phyloP scores from a whole-genome alignment of 176 grass and related monocot species.

The Hordeum marinum region DNA sequence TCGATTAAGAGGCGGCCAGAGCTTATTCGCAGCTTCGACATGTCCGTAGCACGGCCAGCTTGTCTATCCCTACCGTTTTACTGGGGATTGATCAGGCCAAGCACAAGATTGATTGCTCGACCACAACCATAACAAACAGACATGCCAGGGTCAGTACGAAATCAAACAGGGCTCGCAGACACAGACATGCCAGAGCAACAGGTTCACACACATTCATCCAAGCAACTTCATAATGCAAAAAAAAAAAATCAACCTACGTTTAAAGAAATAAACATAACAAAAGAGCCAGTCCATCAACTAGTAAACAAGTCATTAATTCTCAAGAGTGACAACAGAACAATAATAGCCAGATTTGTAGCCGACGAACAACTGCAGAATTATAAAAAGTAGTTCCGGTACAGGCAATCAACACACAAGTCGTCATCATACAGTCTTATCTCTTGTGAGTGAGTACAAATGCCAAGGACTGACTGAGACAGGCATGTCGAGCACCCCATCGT shows the following conservation, averaged over 20 bases:
- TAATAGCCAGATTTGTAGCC: background rate
- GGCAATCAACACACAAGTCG: background rate
- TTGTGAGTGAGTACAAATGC: background rate
- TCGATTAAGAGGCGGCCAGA: too few relatives aligned
- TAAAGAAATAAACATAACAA: background rate
- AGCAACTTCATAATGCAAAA: background rate
- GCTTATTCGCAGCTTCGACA: too few relatives aligned
- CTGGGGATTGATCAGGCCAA: too few relatives aligned
- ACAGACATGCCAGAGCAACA: background rate
- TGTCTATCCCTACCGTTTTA: too few relatives aligned
- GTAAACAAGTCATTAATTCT: background rate
- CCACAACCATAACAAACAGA: too few relatives aligned
- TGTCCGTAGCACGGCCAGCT: too few relatives aligned
- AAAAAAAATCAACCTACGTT: background rate
- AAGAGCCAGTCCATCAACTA: background rate
- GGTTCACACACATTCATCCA: background rate
- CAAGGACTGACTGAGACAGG: background rate
- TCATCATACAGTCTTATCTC: background rate
- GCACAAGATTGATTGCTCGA: too few relatives aligned
- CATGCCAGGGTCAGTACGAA: background rate
- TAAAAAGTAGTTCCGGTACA: background rate
- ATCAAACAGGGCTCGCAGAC: background rate
- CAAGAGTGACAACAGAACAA: background rate
- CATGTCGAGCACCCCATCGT: conserved; percentile 6
- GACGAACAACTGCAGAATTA: background rate